Evolutionary conservation across 106 monocot species (phyloP).

Genomic region (Dioscorea zingiberensis): DNA sequence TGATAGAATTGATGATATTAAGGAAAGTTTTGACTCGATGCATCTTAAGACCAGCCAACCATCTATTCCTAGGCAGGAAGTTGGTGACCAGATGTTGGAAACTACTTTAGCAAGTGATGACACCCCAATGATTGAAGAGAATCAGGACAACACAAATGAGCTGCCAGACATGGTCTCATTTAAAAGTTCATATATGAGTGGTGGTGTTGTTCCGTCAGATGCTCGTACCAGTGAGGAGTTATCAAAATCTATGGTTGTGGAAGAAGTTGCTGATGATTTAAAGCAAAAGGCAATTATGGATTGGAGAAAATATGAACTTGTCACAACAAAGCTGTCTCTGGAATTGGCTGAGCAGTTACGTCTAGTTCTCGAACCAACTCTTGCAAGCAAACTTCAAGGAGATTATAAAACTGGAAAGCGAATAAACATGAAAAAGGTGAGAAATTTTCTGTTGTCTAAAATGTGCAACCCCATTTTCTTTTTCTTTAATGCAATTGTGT

Average conservation of each 20-base stretch:
- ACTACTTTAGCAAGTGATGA: slow-evolving; percentile 11
- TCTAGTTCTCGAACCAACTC: slow-evolving; percentile 82
- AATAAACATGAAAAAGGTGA: slow-evolving; percentile 75
- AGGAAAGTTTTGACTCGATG: slow-evolving; percentile 27
- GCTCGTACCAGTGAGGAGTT: background rate
- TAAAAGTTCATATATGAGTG: slow-evolving; percentile 38
- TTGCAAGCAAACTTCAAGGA: slow-evolving; percentile 94
- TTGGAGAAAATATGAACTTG: slow-evolving; percentile 73
- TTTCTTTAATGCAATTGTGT: background rate
- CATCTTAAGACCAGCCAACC: slow-evolving; percentile 25
- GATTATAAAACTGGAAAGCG: slow-evolving; percentile 94
- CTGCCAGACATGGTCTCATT: slow-evolving; percentile 47
- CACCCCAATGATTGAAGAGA: slow-evolving; percentile 19
- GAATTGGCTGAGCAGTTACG: slow-evolving; percentile 84
- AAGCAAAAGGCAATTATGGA: slow-evolving; percentile 29
- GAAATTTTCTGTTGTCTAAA: too few species aligned
- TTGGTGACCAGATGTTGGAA: slow-evolving; percentile 20
- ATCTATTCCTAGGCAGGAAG: slow-evolving; percentile 9
- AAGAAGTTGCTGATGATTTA: slow-evolving; percentile 22
- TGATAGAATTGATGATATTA: slow-evolving; percentile 16
- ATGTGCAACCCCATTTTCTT: too few species aligned
- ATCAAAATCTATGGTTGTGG: slow-evolving; percentile 17
- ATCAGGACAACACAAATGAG: background rate
- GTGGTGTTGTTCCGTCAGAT: slow-evolving; percentile 16
- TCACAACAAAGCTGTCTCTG: slow-evolving; percentile 67